A percentile compares a stretch with the other conserved stretches of the same genome.
These are phyloP conservation scores for Kondoa subrosea DNA, from an alignment of 768 basidiomycete genomes.

Conservation along the genomic window DNA sequence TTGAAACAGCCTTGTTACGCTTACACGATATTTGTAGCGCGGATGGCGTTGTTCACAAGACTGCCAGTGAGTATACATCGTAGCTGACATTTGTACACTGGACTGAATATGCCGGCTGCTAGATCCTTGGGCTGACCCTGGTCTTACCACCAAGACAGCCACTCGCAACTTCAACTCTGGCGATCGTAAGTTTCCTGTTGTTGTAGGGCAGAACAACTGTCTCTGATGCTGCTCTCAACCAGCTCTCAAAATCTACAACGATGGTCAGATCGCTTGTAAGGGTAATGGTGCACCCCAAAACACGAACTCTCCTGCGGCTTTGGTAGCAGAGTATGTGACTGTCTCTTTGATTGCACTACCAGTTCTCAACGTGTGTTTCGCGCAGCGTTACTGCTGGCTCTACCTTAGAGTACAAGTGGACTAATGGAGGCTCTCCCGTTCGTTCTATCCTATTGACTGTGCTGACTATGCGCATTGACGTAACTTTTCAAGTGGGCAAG, in stretches of 20 bases:
- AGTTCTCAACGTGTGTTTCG: background rate
- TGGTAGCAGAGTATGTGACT: background rate
- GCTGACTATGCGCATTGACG: background rate
- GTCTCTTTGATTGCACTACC: background rate
- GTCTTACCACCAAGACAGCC: background rate
- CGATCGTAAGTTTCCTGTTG: background rate
- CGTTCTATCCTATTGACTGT: background rate
- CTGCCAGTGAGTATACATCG: background rate
- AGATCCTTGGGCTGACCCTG: background rate
- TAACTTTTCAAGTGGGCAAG: background rate
- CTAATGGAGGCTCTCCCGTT: background rate
- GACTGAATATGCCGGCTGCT: too few relatives aligned
- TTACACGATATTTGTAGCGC: background rate
- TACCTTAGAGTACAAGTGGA: background rate
- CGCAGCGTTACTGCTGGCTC: background rate
- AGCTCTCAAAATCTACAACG: background rate
- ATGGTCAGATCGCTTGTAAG: background rate
- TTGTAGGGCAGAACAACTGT: background rate
- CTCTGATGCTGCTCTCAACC: background rate
- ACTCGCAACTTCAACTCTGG: background rate
- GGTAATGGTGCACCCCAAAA: background rate
- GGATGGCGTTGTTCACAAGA: background rate
- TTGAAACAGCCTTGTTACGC: too few relatives aligned
- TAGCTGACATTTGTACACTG: background rate
- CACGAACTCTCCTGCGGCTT: background rate